Evolutionary conservation across 2,329 filamentous ascomycete species (phyloP), one percentile per base, ranked within the genome.

Genomic region (Aspergillus pseudoterreus): DNA sequence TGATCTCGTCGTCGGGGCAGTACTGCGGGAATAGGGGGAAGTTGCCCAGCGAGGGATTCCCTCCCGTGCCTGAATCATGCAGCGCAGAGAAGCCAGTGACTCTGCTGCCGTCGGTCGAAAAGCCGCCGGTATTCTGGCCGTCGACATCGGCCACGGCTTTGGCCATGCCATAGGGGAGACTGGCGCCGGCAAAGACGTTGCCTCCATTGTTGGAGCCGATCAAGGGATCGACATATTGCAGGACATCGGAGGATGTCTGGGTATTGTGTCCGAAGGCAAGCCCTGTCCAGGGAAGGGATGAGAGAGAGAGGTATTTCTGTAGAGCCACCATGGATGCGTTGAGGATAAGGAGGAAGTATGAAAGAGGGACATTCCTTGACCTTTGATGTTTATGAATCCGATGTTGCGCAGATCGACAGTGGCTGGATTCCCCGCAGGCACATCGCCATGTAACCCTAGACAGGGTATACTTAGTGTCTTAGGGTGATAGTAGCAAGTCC

Each of bases 21-120:
- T 77, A 75, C 9, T 87, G 85, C 0, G 86, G 79, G 57, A 90
- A 90, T 2, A 90, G 71, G 1, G 87, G 83, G 50, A 90, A 90
- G 63, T 88, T 88, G 4, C 87, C 87, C 2, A 90, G 72, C 4
- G 84, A 88, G 0, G 86, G 84, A 11, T 69, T 63, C 22, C 72
- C 74, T 45, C 76, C 77, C 41, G 77, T 79, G 4, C 77, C 77
- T 11, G 70, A 74, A 57, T 80, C 78, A 51, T 80, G 78, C 69
- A 79, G 71, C 6, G 70, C 64, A 6, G 69, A 71, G 63, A 82
- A 82, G 9, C 79, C 79, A 14, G 75, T 77, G 43, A 82, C 68
- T 41, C 70, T 74, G 52, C 73, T 76, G 14, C 74, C 76, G 55
- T 82, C 79, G 1, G 74, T 75, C 6, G 79, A 74, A 60, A 81